Evolutionary conservation across 495 filamentous ascomycete genomes (phyloP), one percentile per base, ranked within the genome.

Genomic region (Niebla homalea): DNA sequence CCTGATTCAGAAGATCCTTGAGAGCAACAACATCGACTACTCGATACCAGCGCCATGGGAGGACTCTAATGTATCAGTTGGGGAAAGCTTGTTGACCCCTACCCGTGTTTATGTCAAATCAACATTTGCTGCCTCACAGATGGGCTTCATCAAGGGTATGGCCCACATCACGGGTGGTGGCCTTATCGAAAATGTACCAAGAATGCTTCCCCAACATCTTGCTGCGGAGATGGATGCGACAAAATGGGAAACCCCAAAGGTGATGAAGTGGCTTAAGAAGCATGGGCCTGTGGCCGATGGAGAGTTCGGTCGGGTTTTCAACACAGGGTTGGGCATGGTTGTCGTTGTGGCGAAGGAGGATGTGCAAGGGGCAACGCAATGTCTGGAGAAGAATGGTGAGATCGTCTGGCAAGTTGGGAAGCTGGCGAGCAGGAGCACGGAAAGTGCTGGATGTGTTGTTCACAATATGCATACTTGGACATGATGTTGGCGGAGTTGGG

Each of bases 121-220:
- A 14, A 64, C 89, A 35, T 74, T 97, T 16, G 75, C 74, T 37
- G 76, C 83, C 0, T 71, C 79, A 5, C 63, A 70, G 43, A 67
- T 74, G 43, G 65, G 69, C 40, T 62, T 79, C 23, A 58, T 96
- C 61, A 89, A 90, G 67, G 92, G 92, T 54, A 84, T 96, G 62
- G 81, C 90, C 6, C 92, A 98, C 63, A 95, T 98, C 68, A 98
- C 92, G 2, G 92, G 92, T 25, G 92, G 92, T 48, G 92, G 92
- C 5, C 72, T 97, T 15, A 70, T 81, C 8, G 92, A 98, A 60
- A 96, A 96, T 68, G 78, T 98, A 5, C 92, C 92, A 21, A 77
- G 92, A 26, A 94, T 94, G 84, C 75, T 98, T 3, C 92, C 92
- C 1, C 49, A 65, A 1, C 70, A 78, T 23, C 76, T 97, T 4